Conservation (phyloP, 2,329 filamentous ascomycete genomes). For the Monilinia fructigena region DNA sequence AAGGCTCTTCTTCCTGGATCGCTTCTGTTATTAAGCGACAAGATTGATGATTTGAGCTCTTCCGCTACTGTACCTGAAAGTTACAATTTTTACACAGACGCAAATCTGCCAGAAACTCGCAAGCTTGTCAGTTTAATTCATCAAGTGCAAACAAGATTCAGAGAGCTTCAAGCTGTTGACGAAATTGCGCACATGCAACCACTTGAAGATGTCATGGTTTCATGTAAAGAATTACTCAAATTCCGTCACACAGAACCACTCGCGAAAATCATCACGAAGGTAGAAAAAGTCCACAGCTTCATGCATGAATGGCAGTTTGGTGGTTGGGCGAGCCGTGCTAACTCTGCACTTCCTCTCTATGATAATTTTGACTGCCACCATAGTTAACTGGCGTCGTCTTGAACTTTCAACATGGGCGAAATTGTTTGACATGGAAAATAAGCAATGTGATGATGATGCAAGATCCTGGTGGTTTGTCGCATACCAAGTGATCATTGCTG, state of each 20-base stretch:
- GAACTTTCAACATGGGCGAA: constrained; percentile 91
- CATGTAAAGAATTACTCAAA: constrained; percentile 72
- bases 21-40: constrained; percentile 63
- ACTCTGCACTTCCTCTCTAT: constrained; percentile 67
- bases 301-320: constrained; percentile 91
- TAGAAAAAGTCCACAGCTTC: constrained; percentile 81
- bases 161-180: constrained; percentile 63
- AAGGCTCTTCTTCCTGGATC: constrained; percentile 63
- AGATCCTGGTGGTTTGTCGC: constrained; percentile 95
- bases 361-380: constrained; percentile 73
- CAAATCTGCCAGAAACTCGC: constrained; percentile 73
- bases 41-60: constrained; percentile 49
- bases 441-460: constrained; percentile 73
- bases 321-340: constrained; percentile 79
- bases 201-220: constrained; percentile 72
- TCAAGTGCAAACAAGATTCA: constrained; percentile 69
- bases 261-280: constrained; percentile 78
- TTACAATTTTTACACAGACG: constrained; percentile 89
- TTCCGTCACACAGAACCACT: constrained; percentile 80
- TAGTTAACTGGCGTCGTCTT: constrained; percentile 85
- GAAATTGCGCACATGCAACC: constrained; percentile 72
- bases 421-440: constrained; percentile 79
- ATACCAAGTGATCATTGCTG: constrained; percentile 83
- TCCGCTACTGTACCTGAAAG: constrained; percentile 43
- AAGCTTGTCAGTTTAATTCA: constrained; percentile 69